phyloP scores from a whole-genome alignment of 495 filamentous ascomycete species.

The Lichenothelia convexa region DNA sequence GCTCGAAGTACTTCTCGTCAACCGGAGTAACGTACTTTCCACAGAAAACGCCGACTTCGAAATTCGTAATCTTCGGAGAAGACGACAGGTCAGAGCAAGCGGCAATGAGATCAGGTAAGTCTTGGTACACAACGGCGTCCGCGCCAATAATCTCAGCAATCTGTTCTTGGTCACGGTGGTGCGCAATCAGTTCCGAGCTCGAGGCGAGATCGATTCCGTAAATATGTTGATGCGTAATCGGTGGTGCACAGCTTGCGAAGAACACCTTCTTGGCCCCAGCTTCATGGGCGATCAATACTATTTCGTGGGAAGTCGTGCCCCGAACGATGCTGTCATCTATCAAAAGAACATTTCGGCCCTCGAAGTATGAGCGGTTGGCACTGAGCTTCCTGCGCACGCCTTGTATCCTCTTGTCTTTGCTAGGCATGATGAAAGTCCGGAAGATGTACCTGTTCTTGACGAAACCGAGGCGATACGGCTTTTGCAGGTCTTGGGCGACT shows the following conservation, averaged over 20 bases:
- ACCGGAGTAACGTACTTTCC: slow-evolving; percentile 80
- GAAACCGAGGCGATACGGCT: slow-evolving; percentile 69
- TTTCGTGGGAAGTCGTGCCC: slow-evolving; percentile 80
- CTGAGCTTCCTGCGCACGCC: slow-evolving; percentile 62
- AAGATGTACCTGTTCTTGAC: slow-evolving; percentile 95
- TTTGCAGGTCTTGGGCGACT: slow-evolving; percentile 58
- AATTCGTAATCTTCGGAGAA: slow-evolving; percentile 36
- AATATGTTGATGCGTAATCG: slow-evolving; percentile 59
- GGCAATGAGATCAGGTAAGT: slow-evolving; percentile 62
- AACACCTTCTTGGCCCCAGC: slow-evolving; percentile 80
- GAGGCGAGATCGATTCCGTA: slow-evolving; percentile 88
- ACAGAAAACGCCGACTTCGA: slow-evolving; percentile 95
- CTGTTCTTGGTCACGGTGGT: slow-evolving; percentile 45
- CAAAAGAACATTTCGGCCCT: slow-evolving; percentile 63
- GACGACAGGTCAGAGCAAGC: slow-evolving; percentile 58
- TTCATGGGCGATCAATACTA: slow-evolving; percentile 83
- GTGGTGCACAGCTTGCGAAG: slow-evolving; percentile 75
- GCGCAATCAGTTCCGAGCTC: slow-evolving; percentile 66
- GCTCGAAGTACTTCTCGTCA: slow-evolving; percentile 66
- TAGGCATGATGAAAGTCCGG: slow-evolving; percentile 91
- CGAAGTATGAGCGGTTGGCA: slow-evolving; percentile 75
- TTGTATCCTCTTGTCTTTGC: slow-evolving; percentile 66
- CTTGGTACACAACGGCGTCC: slow-evolving; percentile 84
- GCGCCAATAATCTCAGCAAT: slow-evolving; percentile 74
- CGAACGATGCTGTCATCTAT: slow-evolving; percentile 91